A percentile compares a stretch with the other conserved stretches of the same genome.
Evolutionary conservation across 768 basidiomycete species (phyloP).

Genomic region (Hemileccinum impolitum): DNA sequence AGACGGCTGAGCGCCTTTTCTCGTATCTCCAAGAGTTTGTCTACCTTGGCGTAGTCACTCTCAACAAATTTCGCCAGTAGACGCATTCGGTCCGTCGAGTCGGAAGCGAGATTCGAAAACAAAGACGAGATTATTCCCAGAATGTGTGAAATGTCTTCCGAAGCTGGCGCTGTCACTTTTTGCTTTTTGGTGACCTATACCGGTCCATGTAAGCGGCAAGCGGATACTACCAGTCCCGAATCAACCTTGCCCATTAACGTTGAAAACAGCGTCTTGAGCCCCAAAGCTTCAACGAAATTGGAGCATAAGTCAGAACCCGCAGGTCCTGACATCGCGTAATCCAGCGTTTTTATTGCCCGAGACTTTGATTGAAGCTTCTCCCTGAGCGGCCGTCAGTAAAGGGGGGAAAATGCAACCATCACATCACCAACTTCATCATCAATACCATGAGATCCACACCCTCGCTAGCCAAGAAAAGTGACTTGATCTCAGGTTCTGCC

Average conservation of each 20-base stretch:
- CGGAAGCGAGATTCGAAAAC: slow-evolving; percentile 82
- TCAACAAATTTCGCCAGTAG: slow-evolving; percentile 94
- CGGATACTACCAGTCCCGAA: background rate
- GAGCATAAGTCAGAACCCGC: slow-evolving; percentile 69
- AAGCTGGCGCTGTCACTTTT: slow-evolving; percentile 51
- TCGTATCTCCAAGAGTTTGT: slow-evolving; percentile 86
- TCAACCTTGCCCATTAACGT: slow-evolving; percentile 92
- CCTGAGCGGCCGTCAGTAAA: slow-evolving; percentile 38
- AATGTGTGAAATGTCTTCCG: slow-evolving; percentile 84
- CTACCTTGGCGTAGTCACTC: slow-evolving; percentile 87
- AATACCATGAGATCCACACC: slow-evolving; percentile 97
- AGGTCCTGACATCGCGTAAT: slow-evolving; percentile 83
- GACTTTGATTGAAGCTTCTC: slow-evolving; percentile 80
- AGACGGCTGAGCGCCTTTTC: slow-evolving; percentile 66
- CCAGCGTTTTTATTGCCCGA: slow-evolving; percentile 85
- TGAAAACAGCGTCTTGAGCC: slow-evolving; percentile 87
- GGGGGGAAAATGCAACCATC: background rate
- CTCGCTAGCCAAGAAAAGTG: slow-evolving; percentile 81
- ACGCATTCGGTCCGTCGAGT: slow-evolving; percentile 75
- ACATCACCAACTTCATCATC: slow-evolving; percentile 83
- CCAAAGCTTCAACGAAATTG: slow-evolving; percentile 82
- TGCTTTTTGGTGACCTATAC: slow-evolving; percentile 59
- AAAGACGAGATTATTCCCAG: slow-evolving; percentile 87
- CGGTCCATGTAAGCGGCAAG: slow-evolving; percentile 7
- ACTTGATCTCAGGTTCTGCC: slow-evolving; percentile 74